phyloP scores from a whole-genome alignment of 2,329 filamentous ascomycete species.

The Fusarium albidum region DNA sequence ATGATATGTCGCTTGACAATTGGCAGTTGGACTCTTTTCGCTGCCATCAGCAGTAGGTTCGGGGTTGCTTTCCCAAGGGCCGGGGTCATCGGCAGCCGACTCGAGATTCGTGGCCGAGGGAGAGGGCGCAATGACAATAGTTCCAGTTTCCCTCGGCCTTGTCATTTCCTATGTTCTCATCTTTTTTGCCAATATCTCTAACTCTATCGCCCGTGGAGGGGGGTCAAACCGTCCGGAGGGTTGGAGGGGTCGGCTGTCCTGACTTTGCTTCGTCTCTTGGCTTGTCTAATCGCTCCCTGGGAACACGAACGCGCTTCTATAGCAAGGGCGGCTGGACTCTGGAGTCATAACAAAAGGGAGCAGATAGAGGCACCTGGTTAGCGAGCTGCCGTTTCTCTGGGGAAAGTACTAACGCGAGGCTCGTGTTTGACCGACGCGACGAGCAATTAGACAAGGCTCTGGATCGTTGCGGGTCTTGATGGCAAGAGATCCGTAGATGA shows the following conservation, averaged over 20 bases:
- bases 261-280: constrained; percentile 8
- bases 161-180: constrained; percentile 26
- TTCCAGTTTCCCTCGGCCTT: constrained; percentile 19
- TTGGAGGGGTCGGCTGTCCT: constrained; percentile 14
- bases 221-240: background rate
- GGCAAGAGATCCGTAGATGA: constrained; percentile 1
- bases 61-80: background rate
- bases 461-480: constrained; percentile 1
- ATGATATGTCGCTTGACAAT: constrained; percentile 9
- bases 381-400: constrained; percentile 3
- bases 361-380: constrained; percentile 13
- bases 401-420: constrained; percentile 21
- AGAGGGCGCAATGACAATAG: constrained; percentile 17
- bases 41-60: background rate
- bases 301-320: constrained; percentile 18
- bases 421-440: constrained; percentile 9
- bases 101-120: background rate
- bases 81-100: background rate
- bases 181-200: constrained; percentile 26
- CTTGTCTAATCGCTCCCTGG: constrained; percentile 20
- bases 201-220: constrained; percentile 2
- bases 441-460: constrained; percentile 29
- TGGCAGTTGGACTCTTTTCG: background rate
- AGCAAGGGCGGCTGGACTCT: constrained; percentile 22
- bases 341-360: constrained; percentile 33